Base-by-base conservation (phyloP, 805 yeast species). In the Kluyveromyces siamensis region DNA sequence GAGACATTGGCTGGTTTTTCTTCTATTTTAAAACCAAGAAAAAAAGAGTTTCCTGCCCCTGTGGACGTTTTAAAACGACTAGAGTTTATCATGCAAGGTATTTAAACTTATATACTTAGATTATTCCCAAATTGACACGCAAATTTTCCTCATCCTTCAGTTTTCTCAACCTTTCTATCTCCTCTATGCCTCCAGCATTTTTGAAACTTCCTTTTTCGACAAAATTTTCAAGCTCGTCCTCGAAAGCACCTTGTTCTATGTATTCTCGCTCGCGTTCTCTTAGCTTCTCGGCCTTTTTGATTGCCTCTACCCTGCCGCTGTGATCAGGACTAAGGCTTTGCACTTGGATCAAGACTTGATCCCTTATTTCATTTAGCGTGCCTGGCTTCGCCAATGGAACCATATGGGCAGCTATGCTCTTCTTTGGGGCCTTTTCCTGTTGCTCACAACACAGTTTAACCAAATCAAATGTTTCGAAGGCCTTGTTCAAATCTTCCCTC, bases 101-200 rank as follows among this genome's bases (percentile, higher is more conserved):
- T 21, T 37, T 13, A 13, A 16, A 25, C 11, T 27, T 65, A 50
- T 62, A 67, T 46, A 37, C n/a, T 44, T 47, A 62, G 45, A 55
- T 62, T 14, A 63, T 61, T 9, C 68, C 70, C 54, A 74, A 73
- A 25, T 67, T 70, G 18, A 72, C 76, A 56, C 81, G 80, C 51
- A 88, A 68, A 57, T 85, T 85, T 55, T 83, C 83, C 48, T 75
- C 80, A 65, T 88, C 95, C 54, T 86, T 82, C 52, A 74, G 68
- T 55, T 72, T 73, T 50, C 96, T 72, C 44, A 73, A 55, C 51
- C 87, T 72, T 56, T 91, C 98, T 18, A 87, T 70, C 57, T 88
- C 97, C 52, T 86, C 95, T 18, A 89, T 76, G 1, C 98, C 97
- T 6, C 97, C 97, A 17, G 89, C 78, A 53, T 80, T 84, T 60